Evolutionary conservation across 2,329 filamentous ascomycete species (phyloP).

Genomic region (Fusarium sarcochroum): DNA sequence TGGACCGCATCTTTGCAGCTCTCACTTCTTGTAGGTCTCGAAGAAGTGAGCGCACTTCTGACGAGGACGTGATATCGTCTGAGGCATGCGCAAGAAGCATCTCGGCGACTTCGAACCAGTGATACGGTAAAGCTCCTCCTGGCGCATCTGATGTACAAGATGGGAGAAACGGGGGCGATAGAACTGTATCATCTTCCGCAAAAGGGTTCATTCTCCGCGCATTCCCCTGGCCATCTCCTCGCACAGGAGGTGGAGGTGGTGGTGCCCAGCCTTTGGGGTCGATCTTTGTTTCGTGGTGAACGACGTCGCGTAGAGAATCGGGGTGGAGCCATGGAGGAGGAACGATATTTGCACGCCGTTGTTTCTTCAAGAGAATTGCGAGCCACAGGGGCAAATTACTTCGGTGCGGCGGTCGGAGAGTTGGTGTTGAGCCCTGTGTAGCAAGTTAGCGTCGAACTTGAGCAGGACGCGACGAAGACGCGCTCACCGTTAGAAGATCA

Average conservation of each 20-base stretch:
- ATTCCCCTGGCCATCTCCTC: conserved; percentile 62
- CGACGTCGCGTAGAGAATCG: conserved; percentile 80
- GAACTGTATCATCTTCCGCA: conserved; percentile 50
- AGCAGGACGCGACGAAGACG: conserved; percentile 33
- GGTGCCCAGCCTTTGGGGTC: conserved; percentile 82
- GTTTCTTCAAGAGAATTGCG: conserved; percentile 92
- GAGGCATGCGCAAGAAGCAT: conserved; percentile 86
- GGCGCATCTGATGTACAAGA: conserved; percentile 80
- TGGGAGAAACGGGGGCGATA: conserved; percentile 83
- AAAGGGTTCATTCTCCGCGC: conserved; percentile 53
- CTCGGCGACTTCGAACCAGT: conserved; percentile 94
- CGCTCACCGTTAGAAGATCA: conserved; percentile 84
- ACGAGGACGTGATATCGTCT: conserved; percentile 83
- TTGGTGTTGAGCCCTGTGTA: conserved; percentile 79
- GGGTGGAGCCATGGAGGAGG: conserved; percentile 91
- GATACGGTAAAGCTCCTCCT: conserved; percentile 84
- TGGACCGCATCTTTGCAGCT: conserved; percentile 87
- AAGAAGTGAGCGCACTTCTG: conserved; percentile 80
- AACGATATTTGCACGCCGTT: conserved; percentile 92
- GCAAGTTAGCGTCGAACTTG: conserved; percentile 35
- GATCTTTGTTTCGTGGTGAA: conserved; percentile 83
- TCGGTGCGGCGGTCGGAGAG: conserved; percentile 85
- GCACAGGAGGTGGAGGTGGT: conserved; percentile 75
- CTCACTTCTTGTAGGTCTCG: conserved; percentile 89
- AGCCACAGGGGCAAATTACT: conserved; percentile 91